phyloP scores from a whole-genome alignment of 495 filamentous ascomycete genomes.

The Trichocladium uniseriatum region DNA sequence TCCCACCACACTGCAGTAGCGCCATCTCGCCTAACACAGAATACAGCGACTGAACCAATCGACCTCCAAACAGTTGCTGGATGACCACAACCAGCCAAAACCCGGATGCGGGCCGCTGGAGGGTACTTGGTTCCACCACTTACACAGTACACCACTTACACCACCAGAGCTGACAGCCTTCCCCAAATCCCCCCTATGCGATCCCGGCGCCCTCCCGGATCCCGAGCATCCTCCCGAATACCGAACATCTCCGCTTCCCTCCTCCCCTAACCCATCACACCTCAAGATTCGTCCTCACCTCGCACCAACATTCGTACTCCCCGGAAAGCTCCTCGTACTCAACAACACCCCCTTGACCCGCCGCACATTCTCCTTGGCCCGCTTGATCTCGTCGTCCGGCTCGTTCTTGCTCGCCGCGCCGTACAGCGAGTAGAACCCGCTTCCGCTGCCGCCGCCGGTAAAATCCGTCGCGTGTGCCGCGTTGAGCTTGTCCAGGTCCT shows the following conservation, averaged over 20 bases:
- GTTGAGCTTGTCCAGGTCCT: constrained; percentile 37
- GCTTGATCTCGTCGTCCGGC: constrained; percentile 64
- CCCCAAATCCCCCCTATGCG: too few species aligned
- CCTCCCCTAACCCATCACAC: too few species aligned
- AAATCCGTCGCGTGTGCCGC: constrained; percentile 24
- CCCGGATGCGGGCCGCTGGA: too few species aligned
- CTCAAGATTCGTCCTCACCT: too few species aligned
- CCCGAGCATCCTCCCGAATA: too few species aligned
- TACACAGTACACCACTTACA: too few species aligned
- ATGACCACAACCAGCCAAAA: neutral
- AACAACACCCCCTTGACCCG: constrained; percentile 89
- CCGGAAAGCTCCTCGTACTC: constrained; percentile 60
- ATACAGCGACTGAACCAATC: neutral
- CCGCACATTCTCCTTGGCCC: constrained; percentile 74
- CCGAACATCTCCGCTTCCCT: too few species aligned
- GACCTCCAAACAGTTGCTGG: neutral
- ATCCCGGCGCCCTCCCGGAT: too few species aligned
- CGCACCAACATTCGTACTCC: neutral
- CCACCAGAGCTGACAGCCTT: too few species aligned
- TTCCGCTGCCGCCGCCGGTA: constrained; percentile 26
- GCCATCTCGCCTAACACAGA: neutral
- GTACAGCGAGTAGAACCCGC: constrained; percentile 32
- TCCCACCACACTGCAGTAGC: neutral
- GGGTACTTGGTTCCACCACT: too few species aligned
- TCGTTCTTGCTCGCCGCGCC: constrained; percentile 39